Evolutionary conservation across 2,329 filamentous ascomycete species (phyloP), one percentile per base, ranked within the genome.

Genomic region (Scopulariopsis brevicaulis): DNA sequence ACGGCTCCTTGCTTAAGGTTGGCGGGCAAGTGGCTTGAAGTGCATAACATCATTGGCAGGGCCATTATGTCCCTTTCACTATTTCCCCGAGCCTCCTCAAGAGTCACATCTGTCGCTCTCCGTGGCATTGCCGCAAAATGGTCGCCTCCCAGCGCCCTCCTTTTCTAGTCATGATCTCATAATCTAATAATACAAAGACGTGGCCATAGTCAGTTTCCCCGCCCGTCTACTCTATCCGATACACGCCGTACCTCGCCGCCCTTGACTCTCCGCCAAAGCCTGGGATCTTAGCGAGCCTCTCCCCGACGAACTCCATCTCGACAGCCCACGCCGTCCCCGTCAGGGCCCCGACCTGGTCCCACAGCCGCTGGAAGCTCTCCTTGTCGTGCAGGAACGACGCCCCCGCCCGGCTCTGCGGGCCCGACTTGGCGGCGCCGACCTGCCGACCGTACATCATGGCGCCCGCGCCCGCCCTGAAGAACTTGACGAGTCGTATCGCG

Each of bases 401-500:
- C 32, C 35, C 48, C 20, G 54, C 54, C 10, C 48, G 52, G n/a
- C 12, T 32, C 25, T 48, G 35, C 7, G 34, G 10, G 5, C 18
- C 25, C 12, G 59, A 48, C 34, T 54, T 52, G 6, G 52, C 53
- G 11, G 52, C 48, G 46, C 79, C 77, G 34, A 79, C 70, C 35
- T 83, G 79, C 14, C 75, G 71, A 35, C 80, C 79, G 56, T 80
- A 74, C 34, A 83, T 74, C 63, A 79, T 67, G 14, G 67, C 74
- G 53, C 77, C 70, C 11, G 73, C 74, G 1, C 73, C 73, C 1
- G 72, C 69, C 62, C 73, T 71, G 20, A 80, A 65, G 53, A 79
- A 74, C n/a, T 68, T 65, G 20, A 78, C 70, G 40, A 79, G 67
- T 1, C 75, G 73, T 55, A 67, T 70, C 15, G 73, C 75, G 4